These are phyloP conservation scores for Diaporthe ilicicola DNA, from an alignment of 2,329 filamentous ascomycete genomes.

Conservation along the genomic window DNA sequence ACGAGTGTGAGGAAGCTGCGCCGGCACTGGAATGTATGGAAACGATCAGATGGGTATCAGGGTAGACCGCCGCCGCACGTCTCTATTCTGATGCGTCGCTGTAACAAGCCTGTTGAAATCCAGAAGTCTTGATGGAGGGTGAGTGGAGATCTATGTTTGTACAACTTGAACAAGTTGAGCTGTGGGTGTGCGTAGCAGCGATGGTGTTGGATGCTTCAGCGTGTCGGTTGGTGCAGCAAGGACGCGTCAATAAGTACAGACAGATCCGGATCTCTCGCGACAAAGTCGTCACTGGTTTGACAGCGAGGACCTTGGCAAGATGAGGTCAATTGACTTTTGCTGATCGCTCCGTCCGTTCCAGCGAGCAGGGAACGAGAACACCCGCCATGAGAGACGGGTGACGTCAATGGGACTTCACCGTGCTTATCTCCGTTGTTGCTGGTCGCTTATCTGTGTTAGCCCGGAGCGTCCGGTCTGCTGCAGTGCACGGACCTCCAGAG, in stretches of 20 bases:
- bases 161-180: background rate
- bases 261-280: background rate
- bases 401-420: background rate
- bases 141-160: conserved; percentile 1
- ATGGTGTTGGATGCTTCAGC: background rate
- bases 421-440: background rate
- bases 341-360: background rate
- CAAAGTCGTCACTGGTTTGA: conserved; percentile 17
- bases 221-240: background rate
- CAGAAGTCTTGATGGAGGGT: background rate
- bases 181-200: background rate
- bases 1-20: background rate
- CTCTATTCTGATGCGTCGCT: background rate
- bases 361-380: background rate
- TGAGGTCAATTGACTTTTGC: conserved; percentile 7
- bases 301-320: background rate
- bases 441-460: background rate
- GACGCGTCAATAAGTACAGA: conserved; percentile 9
- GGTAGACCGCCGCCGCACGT: background rate
- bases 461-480: background rate
- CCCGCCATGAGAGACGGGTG: conserved; percentile 13
- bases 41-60: background rate
- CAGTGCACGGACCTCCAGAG: background rate
- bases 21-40: background rate
- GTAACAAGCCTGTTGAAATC: background rate